A percentile compares a stretch with the other conserved stretches of the same genome.
phyloP scores from a whole-genome alignment of 164 flowering plant genomes.

The Stephania yunnanensis region DNA sequence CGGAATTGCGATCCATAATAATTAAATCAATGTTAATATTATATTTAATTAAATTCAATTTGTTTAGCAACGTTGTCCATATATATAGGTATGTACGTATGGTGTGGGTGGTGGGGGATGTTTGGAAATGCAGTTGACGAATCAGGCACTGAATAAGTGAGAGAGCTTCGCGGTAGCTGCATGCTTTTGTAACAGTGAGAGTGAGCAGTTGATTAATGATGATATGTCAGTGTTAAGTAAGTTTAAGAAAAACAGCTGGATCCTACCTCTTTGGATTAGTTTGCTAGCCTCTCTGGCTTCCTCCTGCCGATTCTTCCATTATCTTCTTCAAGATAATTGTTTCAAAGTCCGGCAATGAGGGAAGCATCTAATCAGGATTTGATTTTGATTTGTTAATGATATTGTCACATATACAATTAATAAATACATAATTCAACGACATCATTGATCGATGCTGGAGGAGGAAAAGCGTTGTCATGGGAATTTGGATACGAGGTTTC shows the following conservation, averaged over 20 bases:
- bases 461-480: too few relatives aligned
- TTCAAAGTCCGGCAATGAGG: background rate
- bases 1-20: background rate
- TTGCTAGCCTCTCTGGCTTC: background rate
- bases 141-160: background rate
- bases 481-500: too few relatives aligned
- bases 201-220: background rate
- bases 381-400: too few relatives aligned
- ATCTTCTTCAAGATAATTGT: background rate
- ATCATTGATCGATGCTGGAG: too few relatives aligned
- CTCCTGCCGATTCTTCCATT: background rate
- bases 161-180: conserved; percentile 16
- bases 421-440: too few relatives aligned
- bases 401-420: too few relatives aligned
- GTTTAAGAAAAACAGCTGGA: conserved; percentile 1
- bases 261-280: background rate
- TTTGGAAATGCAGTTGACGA: background rate
- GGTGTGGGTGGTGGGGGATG: background rate
- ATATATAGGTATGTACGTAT: background rate
- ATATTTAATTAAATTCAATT: background rate
- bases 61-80: background rate
- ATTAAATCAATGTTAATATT: background rate
- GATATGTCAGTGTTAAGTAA: background rate
- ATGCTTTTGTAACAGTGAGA: background rate
- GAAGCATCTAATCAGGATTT: too few relatives aligned